Evolutionary conservation across 768 basidiomycete genomes (phyloP).

Genomic region (Grammothele lineata): DNA sequence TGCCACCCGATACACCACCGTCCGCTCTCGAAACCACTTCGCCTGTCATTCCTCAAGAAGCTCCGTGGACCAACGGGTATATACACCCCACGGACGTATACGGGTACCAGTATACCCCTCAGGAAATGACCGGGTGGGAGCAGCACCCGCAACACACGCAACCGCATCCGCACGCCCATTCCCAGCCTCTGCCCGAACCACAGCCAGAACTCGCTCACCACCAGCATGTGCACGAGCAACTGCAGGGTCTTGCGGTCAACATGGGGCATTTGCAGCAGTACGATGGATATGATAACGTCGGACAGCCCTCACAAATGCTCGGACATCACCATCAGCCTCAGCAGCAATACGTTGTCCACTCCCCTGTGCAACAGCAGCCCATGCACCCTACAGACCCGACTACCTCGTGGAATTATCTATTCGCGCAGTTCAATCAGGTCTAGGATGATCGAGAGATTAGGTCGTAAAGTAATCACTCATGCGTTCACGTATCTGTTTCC

Average conservation of each 20-base stretch:
- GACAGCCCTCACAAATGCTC: not conserved
- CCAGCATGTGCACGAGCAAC: constrained; percentile 7
- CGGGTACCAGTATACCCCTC: constrained; percentile 9
- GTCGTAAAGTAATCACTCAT: not conserved
- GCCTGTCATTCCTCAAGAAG: not conserved
- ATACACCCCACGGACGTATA: constrained; percentile 5
- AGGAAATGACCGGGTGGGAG: constrained; percentile 7
- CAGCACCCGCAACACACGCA: constrained; percentile 1
- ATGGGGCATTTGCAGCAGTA: constrained; percentile 16
- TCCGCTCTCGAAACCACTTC: not conserved
- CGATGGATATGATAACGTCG: constrained; percentile 3
- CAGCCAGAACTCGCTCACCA: too few relatives aligned
- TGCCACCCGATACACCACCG: constrained; percentile 3
- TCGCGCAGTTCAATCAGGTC: constrained; percentile 22
- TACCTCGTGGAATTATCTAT: constrained; percentile 24
- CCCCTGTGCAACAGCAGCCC: constrained; percentile 8
- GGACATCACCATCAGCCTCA: constrained; percentile 1
- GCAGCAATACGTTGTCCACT: constrained; percentile 3
- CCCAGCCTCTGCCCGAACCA: constrained; percentile 15
- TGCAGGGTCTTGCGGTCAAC: constrained; percentile 18
- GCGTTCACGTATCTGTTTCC: too few relatives aligned
- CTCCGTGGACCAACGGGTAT: constrained; percentile 5
- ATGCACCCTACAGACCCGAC: constrained; percentile 16
- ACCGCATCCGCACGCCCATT: not conserved
- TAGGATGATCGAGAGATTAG: constrained; percentile 1